A percentile compares a stretch with the other conserved stretches of the same genome.
These are phyloP conservation scores for Cladosporium cucumerinum DNA, from an alignment of 2,329 filamentous ascomycete genomes.

Conservation along the genomic window DNA sequence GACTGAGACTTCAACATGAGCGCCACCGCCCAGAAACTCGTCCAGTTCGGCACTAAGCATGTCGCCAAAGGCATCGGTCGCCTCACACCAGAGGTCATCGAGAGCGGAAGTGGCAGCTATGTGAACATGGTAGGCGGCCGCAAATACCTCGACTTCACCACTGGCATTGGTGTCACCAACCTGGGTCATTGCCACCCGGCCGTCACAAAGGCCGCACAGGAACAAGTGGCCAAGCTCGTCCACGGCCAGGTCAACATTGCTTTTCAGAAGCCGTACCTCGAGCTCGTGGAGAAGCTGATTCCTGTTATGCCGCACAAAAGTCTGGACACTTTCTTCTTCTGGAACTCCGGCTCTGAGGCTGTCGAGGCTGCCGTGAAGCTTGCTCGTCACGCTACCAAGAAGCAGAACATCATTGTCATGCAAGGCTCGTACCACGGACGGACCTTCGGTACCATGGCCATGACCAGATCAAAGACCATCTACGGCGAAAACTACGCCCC, in stretches of 20 bases:
- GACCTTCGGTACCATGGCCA: slow-evolving; percentile 58
- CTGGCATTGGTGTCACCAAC: slow-evolving; percentile 36
- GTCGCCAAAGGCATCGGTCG: slow-evolving; percentile 21
- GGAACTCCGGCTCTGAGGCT: slow-evolving; percentile 60
- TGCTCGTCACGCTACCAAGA: slow-evolving; percentile 56
- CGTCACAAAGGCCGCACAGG: slow-evolving; percentile 37
- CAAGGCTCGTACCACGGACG: slow-evolving; percentile 65
- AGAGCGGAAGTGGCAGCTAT: slow-evolving; percentile 33
- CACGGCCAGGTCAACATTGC: slow-evolving; percentile 43
- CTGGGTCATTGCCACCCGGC: slow-evolving; percentile 38
- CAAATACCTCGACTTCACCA: slow-evolving; percentile 35
- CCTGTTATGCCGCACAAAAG: slow-evolving; percentile 37
- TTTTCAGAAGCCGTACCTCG: slow-evolving; percentile 39
- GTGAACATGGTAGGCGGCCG: slow-evolving; percentile 26
- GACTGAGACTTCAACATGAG: slow-evolving; percentile 12
- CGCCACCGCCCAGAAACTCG: slow-evolving; percentile 17
- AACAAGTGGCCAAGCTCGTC: slow-evolving; percentile 37
- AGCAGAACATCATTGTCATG: slow-evolving; percentile 57
- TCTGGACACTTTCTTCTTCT: slow-evolving; percentile 49
- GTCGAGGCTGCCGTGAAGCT: slow-evolving; percentile 65
- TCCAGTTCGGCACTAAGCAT: slow-evolving; percentile 20
- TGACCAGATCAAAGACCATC: not conserved
- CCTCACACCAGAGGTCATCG: slow-evolving; percentile 30
- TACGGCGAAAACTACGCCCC: not conserved
- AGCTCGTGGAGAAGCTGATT: slow-evolving; percentile 34